Percentiles rank a stretch among this genome's conserved stretches.
Conservation (phyloP, 2,329 filamentous ascomycete species). For the Fusarium agapanthi region DNA sequence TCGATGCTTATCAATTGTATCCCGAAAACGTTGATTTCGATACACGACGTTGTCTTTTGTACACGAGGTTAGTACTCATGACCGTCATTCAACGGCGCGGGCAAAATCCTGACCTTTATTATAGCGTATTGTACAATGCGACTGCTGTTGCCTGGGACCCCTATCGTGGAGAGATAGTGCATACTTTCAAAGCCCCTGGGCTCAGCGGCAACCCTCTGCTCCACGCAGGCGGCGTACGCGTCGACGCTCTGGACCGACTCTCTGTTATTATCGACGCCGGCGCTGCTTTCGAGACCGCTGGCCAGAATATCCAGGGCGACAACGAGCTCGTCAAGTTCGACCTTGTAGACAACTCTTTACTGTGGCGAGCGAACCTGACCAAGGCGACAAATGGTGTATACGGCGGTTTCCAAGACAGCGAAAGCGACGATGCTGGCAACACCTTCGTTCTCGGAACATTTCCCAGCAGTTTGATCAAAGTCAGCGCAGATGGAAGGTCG, state of each 20-base stretch:
- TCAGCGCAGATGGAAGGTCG: conserved; percentile 42
- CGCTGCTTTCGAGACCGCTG: conserved; percentile 46
- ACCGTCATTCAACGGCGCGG: fast-evolving
- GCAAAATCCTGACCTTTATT: neutral
- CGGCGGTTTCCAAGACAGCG: conserved; percentile 52
- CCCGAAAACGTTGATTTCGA: conserved; percentile 13
- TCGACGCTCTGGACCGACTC: conserved; percentile 46
- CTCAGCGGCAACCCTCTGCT: conserved; percentile 39
- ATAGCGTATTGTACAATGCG: conserved; percentile 7
- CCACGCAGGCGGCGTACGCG: conserved; percentile 47
- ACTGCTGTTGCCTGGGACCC: conserved; percentile 14
- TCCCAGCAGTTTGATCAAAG: conserved; percentile 48
- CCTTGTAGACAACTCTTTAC: conserved; percentile 24
- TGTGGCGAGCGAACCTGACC: conserved; percentile 49
- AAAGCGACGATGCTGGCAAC: conserved; percentile 48
- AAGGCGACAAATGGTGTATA: conserved; percentile 41
- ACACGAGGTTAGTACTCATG: neutral
- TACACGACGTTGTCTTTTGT: conserved; percentile 7
- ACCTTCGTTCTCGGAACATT: conserved; percentile 51
- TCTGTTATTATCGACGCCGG: conserved; percentile 49
- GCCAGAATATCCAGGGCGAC: conserved; percentile 48
- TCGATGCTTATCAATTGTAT: neutral
- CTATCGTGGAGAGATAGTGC: conserved; percentile 31
- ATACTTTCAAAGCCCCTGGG: conserved; percentile 40
- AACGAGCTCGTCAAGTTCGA: conserved; percentile 51